A percentile compares a stretch with the other conserved stretches of the same genome.
phyloP scores from a whole-genome alignment of 371 early-diverging fungal species.

The Homolaphlyctis polyrhiza region DNA sequence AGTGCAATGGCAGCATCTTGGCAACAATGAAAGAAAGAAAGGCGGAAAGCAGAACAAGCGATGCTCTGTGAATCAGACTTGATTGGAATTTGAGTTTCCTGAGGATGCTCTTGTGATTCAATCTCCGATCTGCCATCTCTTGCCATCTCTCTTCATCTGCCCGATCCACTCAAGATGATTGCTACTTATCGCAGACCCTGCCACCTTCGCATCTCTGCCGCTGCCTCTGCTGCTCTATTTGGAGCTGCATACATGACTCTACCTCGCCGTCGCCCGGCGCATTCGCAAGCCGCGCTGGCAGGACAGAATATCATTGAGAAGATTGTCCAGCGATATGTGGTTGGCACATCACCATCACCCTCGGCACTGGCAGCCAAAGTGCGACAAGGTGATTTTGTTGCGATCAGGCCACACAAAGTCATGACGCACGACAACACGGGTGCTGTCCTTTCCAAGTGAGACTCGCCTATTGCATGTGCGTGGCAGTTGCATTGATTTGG shows the following conservation, averaged over 20 bases:
- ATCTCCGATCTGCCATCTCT: too few relatives aligned
- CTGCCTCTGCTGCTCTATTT: not conserved
- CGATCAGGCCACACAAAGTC: slow-evolving; percentile 83
- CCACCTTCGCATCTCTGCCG: too few relatives aligned
- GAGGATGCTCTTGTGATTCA: too few relatives aligned
- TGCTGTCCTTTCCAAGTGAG: slow-evolving; percentile 83
- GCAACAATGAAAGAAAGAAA: too few relatives aligned
- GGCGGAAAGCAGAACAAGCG: too few relatives aligned
- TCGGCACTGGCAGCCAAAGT: slow-evolving; percentile 58
- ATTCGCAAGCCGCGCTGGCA: not conserved
- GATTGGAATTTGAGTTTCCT: too few relatives aligned
- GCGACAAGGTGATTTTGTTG: slow-evolving; percentile 85
- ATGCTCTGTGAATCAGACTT: too few relatives aligned
- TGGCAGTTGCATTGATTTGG: not conserved
- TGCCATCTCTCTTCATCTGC: too few relatives aligned
- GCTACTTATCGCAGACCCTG: too few relatives aligned
- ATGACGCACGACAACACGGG: slow-evolving; percentile 97
- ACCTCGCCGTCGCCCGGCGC: not conserved
- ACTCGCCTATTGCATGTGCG: too few relatives aligned
- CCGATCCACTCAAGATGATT: too few relatives aligned
- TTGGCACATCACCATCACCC: not conserved
- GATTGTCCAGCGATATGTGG: slow-evolving; percentile 78
- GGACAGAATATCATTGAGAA: slow-evolving; percentile 85
- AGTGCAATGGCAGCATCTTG: too few relatives aligned
- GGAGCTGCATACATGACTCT: not conserved